Percentiles rank a stretch among this genome's conserved stretches.
phyloP scores from a whole-genome alignment of 2,329 filamentous ascomycete genomes.

The Plectosphaerella plurivora region DNA sequence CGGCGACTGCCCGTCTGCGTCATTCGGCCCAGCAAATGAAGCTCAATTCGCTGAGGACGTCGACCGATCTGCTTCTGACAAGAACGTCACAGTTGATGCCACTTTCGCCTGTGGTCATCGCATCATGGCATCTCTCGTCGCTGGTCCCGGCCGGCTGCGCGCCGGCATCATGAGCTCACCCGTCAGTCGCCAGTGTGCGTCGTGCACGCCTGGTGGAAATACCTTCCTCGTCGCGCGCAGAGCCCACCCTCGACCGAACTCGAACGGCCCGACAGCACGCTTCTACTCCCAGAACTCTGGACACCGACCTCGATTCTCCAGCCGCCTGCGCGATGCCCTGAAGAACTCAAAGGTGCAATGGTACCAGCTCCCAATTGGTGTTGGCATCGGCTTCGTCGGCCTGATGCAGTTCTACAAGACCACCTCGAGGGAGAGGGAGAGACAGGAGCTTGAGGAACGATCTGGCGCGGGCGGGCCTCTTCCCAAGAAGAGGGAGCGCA shows the following conservation, averaged over 20 bases:
- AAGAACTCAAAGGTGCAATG: conserved; percentile 64
- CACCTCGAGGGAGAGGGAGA: conserved; percentile 50
- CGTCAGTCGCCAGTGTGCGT: conserved; percentile 21
- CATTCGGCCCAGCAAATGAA: too few species aligned
- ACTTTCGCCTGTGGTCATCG: neutral
- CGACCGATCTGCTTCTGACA: too few species aligned
- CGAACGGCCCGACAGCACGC: conserved; percentile 19
- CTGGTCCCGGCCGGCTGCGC: conserved; percentile 27
- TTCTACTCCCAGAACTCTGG: conserved; percentile 37
- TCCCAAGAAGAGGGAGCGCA: conserved; percentile 52
- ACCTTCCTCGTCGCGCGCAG: conserved; percentile 13
- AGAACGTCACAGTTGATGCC: too few species aligned
- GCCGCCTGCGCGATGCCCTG: conserved; percentile 44
- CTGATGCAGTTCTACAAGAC: conserved; percentile 80
- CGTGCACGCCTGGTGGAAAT: neutral
- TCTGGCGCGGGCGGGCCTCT: conserved; percentile 33
- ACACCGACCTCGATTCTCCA: conserved; percentile 44
- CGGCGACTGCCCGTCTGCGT: too few species aligned
- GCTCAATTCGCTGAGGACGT: too few species aligned
- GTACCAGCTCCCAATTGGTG: conserved; percentile 84
- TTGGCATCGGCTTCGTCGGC: conserved; percentile 82
- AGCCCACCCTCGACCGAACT: conserved; percentile 11
- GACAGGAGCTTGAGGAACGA: conserved; percentile 38
- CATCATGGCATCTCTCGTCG: conserved; percentile 27
- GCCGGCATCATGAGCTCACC: conserved; percentile 21